Percentiles rank a stretch among this genome's conserved stretches.
phyloP scores from a whole-genome alignment of 2,329 filamentous ascomycete genomes.

The Curvularia sp. region DNA sequence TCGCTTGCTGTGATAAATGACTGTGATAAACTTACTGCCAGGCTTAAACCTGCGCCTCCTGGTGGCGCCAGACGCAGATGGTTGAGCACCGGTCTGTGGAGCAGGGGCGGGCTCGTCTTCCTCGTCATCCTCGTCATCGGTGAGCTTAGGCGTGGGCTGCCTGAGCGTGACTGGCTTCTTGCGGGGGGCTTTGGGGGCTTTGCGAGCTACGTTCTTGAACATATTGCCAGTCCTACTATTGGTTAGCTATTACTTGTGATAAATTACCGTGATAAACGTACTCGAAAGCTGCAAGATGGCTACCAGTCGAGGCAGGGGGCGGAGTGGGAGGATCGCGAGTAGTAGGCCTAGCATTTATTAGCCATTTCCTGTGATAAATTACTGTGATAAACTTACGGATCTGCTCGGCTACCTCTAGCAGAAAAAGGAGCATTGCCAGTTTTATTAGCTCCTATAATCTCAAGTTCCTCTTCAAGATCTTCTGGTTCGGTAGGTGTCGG shows the following conservation, averaged over 20 bases:
- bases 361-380: not conserved
- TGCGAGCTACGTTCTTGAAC: not conserved
- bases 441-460: not conserved
- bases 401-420: not conserved
- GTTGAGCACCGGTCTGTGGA: not conserved
- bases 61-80: not conserved
- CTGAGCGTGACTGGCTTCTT: not conserved
- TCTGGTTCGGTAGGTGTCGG: not conserved
- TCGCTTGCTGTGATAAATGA: not conserved
- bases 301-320: not conserved
- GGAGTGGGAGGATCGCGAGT: not conserved
- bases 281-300: not conserved
- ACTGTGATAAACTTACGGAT: not conserved
- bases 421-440: not conserved
- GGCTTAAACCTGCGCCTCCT: not conserved
- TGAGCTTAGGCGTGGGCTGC: not conserved
- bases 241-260: not conserved
- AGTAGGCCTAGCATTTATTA: not conserved
- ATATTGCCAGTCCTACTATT: not conserved
- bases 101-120: not conserved
- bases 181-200: not conserved
- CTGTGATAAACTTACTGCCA: not conserved
- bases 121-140: not conserved
- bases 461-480: not conserved
- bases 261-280: not conserved